Evolutionary conservation across 805 yeast species (phyloP).

Genomic region (Nadsonia fulvescens): DNA sequence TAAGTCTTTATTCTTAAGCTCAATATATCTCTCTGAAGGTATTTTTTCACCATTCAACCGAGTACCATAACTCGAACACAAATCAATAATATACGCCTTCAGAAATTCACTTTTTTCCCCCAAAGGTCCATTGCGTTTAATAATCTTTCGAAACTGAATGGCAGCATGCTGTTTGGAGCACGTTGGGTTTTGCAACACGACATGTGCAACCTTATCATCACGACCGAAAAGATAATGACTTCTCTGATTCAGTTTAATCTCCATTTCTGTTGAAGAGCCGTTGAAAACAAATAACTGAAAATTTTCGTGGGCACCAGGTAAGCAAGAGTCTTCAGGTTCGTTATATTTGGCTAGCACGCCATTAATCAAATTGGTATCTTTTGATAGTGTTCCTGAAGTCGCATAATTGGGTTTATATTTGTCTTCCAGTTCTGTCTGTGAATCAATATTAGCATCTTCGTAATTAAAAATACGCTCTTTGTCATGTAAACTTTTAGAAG

Average conservation of each 20-base stretch:
- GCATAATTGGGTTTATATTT: slow-evolving; percentile 23
- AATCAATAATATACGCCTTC: slow-evolving; percentile 27
- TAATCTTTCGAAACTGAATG: slow-evolving; percentile 23
- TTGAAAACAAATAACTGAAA: slow-evolving; percentile 19
- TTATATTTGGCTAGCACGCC: slow-evolving; percentile 24
- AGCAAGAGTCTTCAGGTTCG: slow-evolving; percentile 16
- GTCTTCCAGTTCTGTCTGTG: too few relatives aligned
- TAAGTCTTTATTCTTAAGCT: slow-evolving; percentile 24
- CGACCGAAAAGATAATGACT: slow-evolving; percentile 23
- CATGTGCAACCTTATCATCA: slow-evolving; percentile 20
- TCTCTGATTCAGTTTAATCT: slow-evolving; percentile 14
- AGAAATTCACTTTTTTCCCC: too few relatives aligned
- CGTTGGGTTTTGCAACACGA: slow-evolving; percentile 19
- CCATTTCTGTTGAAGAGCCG: slow-evolving; percentile 11
- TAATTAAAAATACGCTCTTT: too few relatives aligned
- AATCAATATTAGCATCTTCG: too few relatives aligned
- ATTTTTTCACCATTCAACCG: slow-evolving; percentile 23
- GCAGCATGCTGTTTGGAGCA: slow-evolving; percentile 34
- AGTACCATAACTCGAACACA: slow-evolving; percentile 32
- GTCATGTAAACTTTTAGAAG: too few relatives aligned
- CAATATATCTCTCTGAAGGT: slow-evolving; percentile 25
- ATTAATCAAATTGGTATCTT: slow-evolving; percentile 14
- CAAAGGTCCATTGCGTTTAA: too few relatives aligned
- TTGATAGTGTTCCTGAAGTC: slow-evolving; percentile 26
- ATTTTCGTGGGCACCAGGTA: slow-evolving; percentile 12